Evolutionary conservation across 768 basidiomycete species (phyloP).

Genomic region (Termitomyces bulborhizus): DNA sequence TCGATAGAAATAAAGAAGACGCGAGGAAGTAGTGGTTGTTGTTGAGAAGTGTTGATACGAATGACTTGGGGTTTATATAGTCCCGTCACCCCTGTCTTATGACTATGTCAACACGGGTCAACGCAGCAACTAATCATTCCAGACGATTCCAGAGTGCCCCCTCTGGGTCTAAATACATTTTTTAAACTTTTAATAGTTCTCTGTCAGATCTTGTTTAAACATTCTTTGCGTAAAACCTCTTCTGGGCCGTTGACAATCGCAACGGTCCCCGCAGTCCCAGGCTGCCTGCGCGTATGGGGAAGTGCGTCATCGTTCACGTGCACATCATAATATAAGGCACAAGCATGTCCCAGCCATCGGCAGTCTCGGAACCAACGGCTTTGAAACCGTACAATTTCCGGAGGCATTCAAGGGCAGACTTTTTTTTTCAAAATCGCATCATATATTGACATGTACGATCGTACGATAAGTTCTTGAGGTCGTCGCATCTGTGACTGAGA

Average conservation of each 20-base stretch:
- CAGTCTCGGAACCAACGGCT: not conserved
- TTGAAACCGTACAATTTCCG: not conserved
- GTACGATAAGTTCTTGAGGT: too few species aligned
- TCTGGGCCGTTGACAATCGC: not conserved
- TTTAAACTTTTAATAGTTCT: not conserved
- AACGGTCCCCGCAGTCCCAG: too few species aligned
- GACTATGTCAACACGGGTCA: slow-evolving; percentile 14
- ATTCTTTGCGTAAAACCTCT: too few species aligned
- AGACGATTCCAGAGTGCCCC: slow-evolving; percentile 7
- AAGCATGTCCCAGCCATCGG: not conserved
- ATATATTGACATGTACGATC: not conserved
- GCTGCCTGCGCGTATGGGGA: not conserved
- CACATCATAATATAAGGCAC: not conserved
- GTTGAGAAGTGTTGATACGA: not conserved
- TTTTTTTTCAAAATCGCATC: not conserved
- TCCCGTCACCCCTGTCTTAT: slow-evolving; percentile 13
- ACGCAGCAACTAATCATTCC: slow-evolving; percentile 13
- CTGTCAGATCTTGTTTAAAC: not conserved
- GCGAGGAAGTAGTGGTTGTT: not conserved
- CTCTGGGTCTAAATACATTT: not conserved
- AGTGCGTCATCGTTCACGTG: slow-evolving; percentile 10
- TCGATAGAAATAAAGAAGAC: not conserved
- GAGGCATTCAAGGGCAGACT: not conserved
- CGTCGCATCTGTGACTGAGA: not conserved
- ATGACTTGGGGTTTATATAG: slow-evolving; percentile 16